Base-by-base conservation (phyloP, 169 alveolate species). In the Besnoitia besnoiti region DNA sequence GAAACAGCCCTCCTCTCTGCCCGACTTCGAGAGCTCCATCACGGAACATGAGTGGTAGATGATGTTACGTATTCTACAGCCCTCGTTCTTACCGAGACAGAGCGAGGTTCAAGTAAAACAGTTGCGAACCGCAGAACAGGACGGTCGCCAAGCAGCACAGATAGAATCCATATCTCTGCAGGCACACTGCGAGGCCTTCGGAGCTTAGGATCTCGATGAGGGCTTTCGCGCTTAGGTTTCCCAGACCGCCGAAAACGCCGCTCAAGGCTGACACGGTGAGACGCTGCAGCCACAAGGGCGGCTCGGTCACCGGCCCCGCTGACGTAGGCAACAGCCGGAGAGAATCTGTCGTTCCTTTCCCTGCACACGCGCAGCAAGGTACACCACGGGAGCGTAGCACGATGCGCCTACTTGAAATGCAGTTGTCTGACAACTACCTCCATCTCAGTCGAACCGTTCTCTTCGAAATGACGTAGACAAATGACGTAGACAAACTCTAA, bases 181-280 rank as follows among this genome's bases (percentile, higher is more conserved):
- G 33, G n/a, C 49, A 77, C 49, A 27, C 21, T 14, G n/a, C 35
- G 30, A 61, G 0, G 39, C 92, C 92, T 24, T 76, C 73, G 16
- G 85, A 35, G 47, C 79, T 35, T n/a, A 89, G 14, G 19, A 62
- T 24, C 44, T 89, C 92, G 33, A 89, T 44, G 50, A 37, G 16
- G n/a, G 90, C 92, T 37, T 89, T 89, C 2, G 92, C 92, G 33
- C 49, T 37, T 21, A 89, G 50, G 21, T 89, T 89, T 21, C 92
- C 92, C 5, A 51, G 73, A 21, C 92, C 92, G 1, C 92, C 92
- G 3, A 50, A 67, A 1, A 89, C 33, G 37, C 92, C 92, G 33
- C 89, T 51, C 73, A 89, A 37, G 35, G 90, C 50, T 4, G 92
- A 40, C 35, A 89, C 79, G 12, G 62, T 5, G 16, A 89, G 39